Evolutionary conservation across 179 eudicot genomes (phyloP).

Genomic region (Nepenthes alata): DNA sequence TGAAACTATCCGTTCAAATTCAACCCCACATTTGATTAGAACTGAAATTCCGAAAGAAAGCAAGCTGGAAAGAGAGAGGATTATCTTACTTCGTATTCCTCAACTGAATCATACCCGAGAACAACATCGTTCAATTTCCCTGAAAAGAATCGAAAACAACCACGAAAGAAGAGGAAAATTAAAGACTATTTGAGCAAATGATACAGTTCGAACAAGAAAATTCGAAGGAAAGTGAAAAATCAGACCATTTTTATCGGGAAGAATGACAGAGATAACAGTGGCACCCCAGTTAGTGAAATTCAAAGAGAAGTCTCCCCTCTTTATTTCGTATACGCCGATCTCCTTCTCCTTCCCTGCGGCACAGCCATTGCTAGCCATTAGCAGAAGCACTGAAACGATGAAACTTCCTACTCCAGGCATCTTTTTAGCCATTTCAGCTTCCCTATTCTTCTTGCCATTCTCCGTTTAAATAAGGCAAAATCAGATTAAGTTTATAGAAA

Average conservation of each 20-base stretch:
- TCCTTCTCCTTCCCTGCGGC: conserved; percentile 3
- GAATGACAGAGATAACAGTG: conserved; percentile 31
- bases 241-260: conserved; percentile 57
- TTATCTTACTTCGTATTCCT: conserved; percentile 39
- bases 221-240: neutral
- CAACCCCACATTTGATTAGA: neutral
- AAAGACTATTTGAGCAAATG: no score
- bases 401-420: no score
- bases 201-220: conserved; percentile 25
- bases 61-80: neutral
- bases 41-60: neutral
- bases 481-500: no score
- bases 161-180: neutral
- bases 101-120: conserved; percentile 53
- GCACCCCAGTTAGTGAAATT: conserved; percentile 72
- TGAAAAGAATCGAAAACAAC: conserved; percentile 12
- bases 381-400: no score
- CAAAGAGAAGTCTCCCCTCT: conserved; percentile 39
- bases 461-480: no score
- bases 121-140: conserved; percentile 58
- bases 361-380: no score
- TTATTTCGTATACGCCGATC: conserved; percentile 37
- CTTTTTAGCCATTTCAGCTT: no score
- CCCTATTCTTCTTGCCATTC: no score
- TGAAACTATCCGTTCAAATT: no score